These are phyloP conservation scores for Calonectria pseudoreteaudii DNA, from an alignment of 2,329 filamentous ascomycete species.

Conservation along the genomic window DNA sequence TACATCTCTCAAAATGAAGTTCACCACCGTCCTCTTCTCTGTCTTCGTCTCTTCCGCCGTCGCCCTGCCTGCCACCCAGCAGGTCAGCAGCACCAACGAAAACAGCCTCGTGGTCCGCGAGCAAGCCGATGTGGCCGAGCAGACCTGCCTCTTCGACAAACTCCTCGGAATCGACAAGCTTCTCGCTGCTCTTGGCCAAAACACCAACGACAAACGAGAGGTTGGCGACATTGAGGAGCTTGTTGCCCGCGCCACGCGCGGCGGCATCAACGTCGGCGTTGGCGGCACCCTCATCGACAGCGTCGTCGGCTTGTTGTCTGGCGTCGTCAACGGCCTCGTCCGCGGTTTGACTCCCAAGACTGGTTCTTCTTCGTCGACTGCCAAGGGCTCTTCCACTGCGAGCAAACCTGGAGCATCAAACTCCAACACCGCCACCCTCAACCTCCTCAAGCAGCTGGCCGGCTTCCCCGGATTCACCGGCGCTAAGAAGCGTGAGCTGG, in stretches of 20 bases:
- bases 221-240: not conserved
- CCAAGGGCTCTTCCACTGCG: too few species aligned
- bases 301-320: not conserved
- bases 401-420: not conserved
- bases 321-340: not conserved
- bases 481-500: not conserved
- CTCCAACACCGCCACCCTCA: not conserved
- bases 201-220: not conserved
- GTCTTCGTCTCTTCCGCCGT: conserved; percentile 7
- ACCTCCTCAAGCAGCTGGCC: not conserved
- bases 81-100: not conserved
- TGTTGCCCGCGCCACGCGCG: not conserved
- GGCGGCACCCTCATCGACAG: not conserved
- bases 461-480: not conserved
- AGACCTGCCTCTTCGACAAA: not conserved
- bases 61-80: not conserved
- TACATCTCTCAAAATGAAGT: conserved; percentile 18
- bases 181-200: not conserved
- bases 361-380: not conserved
- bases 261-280: not conserved
- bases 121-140: not conserved
- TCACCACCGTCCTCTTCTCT: conserved; percentile 4
- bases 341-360: not conserved
- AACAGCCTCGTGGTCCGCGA: not conserved
- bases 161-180: not conserved